Evolutionary conservation across 768 basidiomycete genomes (phyloP).

Genomic region (Podaxis mareebaensis): DNA sequence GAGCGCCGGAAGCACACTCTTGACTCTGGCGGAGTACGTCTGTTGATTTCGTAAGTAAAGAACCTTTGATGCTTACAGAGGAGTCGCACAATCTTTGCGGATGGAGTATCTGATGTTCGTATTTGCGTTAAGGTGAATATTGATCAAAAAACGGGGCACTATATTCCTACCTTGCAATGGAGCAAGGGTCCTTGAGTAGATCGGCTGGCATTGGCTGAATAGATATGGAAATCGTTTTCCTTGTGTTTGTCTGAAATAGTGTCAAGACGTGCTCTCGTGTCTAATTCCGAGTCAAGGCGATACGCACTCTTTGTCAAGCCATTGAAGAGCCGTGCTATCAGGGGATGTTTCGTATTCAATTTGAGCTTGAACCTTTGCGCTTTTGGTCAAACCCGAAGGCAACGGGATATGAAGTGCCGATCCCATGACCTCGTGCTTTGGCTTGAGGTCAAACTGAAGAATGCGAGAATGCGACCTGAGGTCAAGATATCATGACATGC

Average conservation of each 20-base stretch:
- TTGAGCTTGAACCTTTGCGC: slow-evolving; percentile 51
- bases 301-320: slow-evolving; percentile 78
- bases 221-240: slow-evolving; percentile 84
- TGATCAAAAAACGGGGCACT: background rate
- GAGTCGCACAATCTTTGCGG: slow-evolving; percentile 72
- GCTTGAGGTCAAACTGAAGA: slow-evolving; percentile 51
- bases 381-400: slow-evolving; percentile 38
- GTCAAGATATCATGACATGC: slow-evolving; percentile 31
- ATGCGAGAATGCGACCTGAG: background rate
- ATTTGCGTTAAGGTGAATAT: background rate
- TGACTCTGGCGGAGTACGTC: slow-evolving; percentile 84
- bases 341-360: slow-evolving; percentile 75
- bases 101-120: slow-evolving; percentile 66
- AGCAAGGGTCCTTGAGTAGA: slow-evolving; percentile 77
- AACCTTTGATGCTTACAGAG: background rate
- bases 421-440: slow-evolving; percentile 73
- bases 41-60: slow-evolving; percentile 26
- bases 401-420: slow-evolving; percentile 68
- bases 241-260: slow-evolving; percentile 67
- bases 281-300: background rate
- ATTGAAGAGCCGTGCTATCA: slow-evolving; percentile 78
- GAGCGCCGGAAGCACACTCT: slow-evolving; percentile 80
- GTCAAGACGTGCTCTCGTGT: background rate
- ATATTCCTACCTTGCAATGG: slow-evolving; percentile 68
- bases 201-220: slow-evolving; percentile 93